Base-by-base conservation (phyloP, 176 grass and related monocot species). In the Carex littledalei region DNA sequence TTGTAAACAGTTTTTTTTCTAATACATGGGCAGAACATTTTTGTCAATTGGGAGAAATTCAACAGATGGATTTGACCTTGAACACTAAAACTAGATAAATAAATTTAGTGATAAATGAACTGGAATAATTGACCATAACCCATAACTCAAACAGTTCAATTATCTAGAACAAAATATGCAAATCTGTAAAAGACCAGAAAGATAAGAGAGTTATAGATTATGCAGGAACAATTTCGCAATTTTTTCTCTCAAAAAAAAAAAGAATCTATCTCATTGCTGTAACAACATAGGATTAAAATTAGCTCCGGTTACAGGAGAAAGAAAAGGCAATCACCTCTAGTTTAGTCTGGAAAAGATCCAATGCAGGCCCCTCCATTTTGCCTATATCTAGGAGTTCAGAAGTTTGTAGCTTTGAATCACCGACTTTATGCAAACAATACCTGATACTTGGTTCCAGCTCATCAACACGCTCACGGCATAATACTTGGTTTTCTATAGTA, bases 401-500 rank as follows among this genome's bases (percentile, higher is more conserved):
- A 92, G 90, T 86, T 91, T 98, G 91, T 72, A 95, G 82, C 34
- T 90, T 91, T 86, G 95, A 95, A 83, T 94, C 89, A 49, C 95
- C 91, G 53, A 94, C 91, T 89, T 95, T 98, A 87, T 86, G 93
- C 77, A 94, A 95, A 89, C 93, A 98, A 82, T 95, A 98, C 64
- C 91, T 92, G 86, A 98, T 98, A 86, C 94, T 98, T 76, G 95
- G 95, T 75, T 98, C 93, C 84, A 98, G 86, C 84, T 98, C 95
- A 67, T 98, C 93, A 72, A 98, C 92, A 65, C 95, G 87, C 67
- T 98, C 91, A 80, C 88, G 91, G 34, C 95, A 98, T 78, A 98
- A 78, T 86, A 98, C 91, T 88, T 98, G 93, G 89, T 95, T 95
- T 89, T 98, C 95, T 92, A 95, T 90, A 68, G 82, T 90, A 22